phyloP scores from a whole-genome alignment of 176 grass and related monocot species.

The Musa itinerans region DNA sequence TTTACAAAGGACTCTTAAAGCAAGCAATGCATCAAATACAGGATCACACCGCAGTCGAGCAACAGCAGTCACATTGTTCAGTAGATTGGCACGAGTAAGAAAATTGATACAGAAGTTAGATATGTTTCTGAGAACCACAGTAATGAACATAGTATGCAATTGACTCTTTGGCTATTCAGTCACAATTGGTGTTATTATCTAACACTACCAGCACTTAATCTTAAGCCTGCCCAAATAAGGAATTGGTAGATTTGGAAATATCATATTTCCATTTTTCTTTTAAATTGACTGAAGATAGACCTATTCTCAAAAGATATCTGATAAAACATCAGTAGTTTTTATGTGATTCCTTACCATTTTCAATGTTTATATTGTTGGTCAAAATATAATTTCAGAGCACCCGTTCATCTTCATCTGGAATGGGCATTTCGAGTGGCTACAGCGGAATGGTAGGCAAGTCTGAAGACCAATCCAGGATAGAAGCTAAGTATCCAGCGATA shows the following conservation, averaged over 20 bases:
- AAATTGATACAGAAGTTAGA: neutral
- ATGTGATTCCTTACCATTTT: neutral
- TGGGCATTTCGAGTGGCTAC: slow-evolving; percentile 68
- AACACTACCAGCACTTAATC: no score
- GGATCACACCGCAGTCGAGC: slow-evolving; percentile 42
- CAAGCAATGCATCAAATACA: slow-evolving; percentile 54
- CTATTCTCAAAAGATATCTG: no score
- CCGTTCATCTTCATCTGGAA: slow-evolving; percentile 43
- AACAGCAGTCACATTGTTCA: slow-evolving; percentile 51
- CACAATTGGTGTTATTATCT: neutral
- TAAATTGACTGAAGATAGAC: no score
- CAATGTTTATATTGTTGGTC: neutral
- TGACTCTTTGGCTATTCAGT: neutral
- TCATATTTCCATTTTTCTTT: no score
- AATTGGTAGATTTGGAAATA: neutral
- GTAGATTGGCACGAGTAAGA: slow-evolving; percentile 65
- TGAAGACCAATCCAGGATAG: slow-evolving; percentile 47
- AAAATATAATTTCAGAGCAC: slow-evolving; percentile 44
- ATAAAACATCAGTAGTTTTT: neutral
- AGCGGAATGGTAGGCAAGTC: slow-evolving; percentile 65
- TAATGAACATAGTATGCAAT: slow-evolving; percentile 20
- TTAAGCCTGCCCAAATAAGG: neutral
- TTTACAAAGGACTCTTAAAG: slow-evolving; percentile 78
- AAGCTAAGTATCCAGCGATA: slow-evolving; percentile 84
- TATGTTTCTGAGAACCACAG: slow-evolving; percentile 4